Evolutionary conservation across 139 green algal genomes (phyloP).

Genomic region (Chlamydomonas sphaeroides): DNA sequence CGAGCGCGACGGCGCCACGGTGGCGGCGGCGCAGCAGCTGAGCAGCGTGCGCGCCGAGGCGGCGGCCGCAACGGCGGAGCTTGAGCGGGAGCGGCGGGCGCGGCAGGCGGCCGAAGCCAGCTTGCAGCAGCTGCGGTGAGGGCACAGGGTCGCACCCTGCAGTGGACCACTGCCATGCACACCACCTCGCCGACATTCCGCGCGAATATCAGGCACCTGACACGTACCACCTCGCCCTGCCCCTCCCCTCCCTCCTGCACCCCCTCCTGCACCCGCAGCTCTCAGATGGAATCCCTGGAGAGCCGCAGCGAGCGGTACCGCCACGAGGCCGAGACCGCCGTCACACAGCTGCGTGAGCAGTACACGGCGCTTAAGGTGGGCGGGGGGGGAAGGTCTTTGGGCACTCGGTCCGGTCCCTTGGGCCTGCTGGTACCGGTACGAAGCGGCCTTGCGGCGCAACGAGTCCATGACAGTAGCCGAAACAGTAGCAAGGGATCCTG

Average conservation of each 20-base stretch:
- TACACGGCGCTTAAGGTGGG: slow-evolving; percentile 28
- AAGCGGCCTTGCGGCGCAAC: no score
- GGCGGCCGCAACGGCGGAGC: slow-evolving; percentile 34
- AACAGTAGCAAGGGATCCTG: no score
- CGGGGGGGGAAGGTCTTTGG: no score
- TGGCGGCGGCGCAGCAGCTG: slow-evolving; percentile 22
- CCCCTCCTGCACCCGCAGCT: neutral
- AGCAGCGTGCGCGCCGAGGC: slow-evolving; percentile 24
- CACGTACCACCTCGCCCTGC: no score
- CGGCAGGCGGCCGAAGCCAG: slow-evolving; percentile 34
- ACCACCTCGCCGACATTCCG: no score
- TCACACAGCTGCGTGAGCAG: slow-evolving; percentile 28
- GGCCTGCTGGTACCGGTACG: no score
- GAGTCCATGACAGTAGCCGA: no score
- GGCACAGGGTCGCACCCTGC: no score
- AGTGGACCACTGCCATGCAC: no score
- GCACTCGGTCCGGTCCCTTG: no score
- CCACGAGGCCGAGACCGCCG: slow-evolving; percentile 19
- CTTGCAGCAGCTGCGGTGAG: neutral
- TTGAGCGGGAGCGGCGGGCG: slow-evolving; percentile 22
- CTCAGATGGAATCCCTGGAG: slow-evolving; percentile 22
- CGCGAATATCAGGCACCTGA: no score
- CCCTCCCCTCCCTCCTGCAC: neutral
- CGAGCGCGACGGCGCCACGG: slow-evolving; percentile 7
- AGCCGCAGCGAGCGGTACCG: slow-evolving; percentile 26